Evolutionary conservation across 164 flowering plant genomes (phyloP), one percentile per base, ranked within the genome.

Genomic region (Malania oleifera): DNA sequence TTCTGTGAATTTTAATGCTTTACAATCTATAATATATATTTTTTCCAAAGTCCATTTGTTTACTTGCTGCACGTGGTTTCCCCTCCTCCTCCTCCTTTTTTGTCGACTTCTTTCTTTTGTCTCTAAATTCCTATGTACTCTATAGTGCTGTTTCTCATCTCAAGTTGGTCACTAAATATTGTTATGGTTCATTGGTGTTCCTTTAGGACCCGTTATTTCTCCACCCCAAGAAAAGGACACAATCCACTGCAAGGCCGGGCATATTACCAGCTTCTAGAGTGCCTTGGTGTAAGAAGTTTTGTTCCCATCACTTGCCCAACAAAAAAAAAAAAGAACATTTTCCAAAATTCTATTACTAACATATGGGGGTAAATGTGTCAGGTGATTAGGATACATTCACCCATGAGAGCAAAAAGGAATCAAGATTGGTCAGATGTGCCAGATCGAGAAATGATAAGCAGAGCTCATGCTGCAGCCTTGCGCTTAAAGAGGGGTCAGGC

Each of bases 241-340:
- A 95, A 89, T 69, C 97, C 99, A 60, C 83, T 95, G 68, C 99
- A 91, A 77, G 99, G 99, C 65, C 72, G 99, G 53, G 99, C 99
- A 40, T 95, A 91, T 54, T 91, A 91, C 71, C 99, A 95, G 60
- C 88, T 95, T 23, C 74, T 95, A 14, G 99, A 95, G 71, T 95
- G 97, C 81, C 95, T 93, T 57, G 99, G 99, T 55, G 99, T 93
- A 85, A 59, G 84, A 22, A 27, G 56, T 18, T 25, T 58, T 50
- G 13, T 50, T 41, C 34, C 35, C 9, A 4, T 31, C 35, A 31
- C 35, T 31, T 9, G 9, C 9, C 9, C 35, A 31, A 31, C 35
- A 31, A 4, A 9, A 4, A 4, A 9, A 31, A 31, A 9, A 9
- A 4, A 31, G 9, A 31, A 9, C 35, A 4, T 4, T 17, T 26